Evolutionary conservation across 306 rosid genomes (phyloP).

Genomic region (Ochetophila trinervis): DNA sequence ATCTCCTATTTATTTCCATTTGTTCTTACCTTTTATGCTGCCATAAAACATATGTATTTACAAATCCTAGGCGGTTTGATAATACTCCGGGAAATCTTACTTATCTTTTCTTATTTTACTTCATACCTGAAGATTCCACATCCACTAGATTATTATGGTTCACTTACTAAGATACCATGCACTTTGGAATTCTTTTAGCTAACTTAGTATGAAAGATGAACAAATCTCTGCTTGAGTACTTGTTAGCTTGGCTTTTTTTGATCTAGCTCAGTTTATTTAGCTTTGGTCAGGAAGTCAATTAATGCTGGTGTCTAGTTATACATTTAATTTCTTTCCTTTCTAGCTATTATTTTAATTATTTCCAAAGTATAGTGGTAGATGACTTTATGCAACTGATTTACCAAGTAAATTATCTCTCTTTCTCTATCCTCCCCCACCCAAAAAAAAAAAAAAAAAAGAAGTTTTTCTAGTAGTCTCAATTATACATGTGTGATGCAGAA

Average conservation of each 20-base stretch:
- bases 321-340: not conserved
- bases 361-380: too few species aligned
- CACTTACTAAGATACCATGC: not conserved
- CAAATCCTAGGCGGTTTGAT: not conserved
- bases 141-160: not conserved
- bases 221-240: too few species aligned
- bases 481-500: constrained; percentile 47
- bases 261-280: too few species aligned
- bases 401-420: not conserved
- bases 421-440: too few species aligned
- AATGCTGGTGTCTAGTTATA: too few species aligned
- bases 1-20: not conserved
- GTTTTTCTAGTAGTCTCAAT: constrained; percentile 26
- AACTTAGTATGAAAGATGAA: not conserved
- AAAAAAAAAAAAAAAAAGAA: too few species aligned
- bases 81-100: not conserved
- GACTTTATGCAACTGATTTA: too few species aligned
- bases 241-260: too few species aligned
- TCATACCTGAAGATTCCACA: not conserved
- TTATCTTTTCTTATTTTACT: not conserved
- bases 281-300: too few species aligned
- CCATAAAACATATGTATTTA: constrained; percentile 2
- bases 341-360: too few species aligned
- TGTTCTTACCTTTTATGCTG: not conserved
- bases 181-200: not conserved